Evolutionary conservation across 352 stramenopile species (phyloP).

Genomic region (Phytopythium chamaehyphon): DNA sequence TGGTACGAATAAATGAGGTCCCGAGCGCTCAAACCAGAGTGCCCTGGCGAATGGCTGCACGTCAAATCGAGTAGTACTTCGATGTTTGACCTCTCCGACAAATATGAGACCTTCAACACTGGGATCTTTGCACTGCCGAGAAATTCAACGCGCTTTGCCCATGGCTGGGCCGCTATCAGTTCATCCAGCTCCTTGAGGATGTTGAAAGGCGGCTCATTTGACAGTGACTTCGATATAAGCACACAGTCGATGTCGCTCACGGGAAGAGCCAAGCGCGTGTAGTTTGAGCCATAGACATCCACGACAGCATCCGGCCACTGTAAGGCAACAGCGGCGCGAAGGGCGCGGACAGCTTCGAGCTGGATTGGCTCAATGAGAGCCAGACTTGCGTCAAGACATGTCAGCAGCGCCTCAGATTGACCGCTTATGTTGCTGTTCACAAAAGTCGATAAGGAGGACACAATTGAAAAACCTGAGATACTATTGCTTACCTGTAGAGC

Average conservation of each 20-base stretch:
- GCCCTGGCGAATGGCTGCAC: constrained; percentile 90
- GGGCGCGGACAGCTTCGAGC: constrained; percentile 38
- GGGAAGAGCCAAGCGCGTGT: constrained; percentile 93
- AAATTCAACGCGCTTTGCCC: constrained; percentile 89
- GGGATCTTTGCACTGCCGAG: constrained; percentile 94
- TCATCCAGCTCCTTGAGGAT: constrained; percentile 89
- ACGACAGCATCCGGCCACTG: constrained; percentile 90
- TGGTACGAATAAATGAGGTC: constrained; percentile 90
- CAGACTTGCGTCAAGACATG: constrained; percentile 41
- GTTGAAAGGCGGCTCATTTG: constrained; percentile 67
- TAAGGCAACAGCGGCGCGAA: constrained; percentile 37
- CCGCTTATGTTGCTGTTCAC: constrained; percentile 36
- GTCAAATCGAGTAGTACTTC: constrained; percentile 92
- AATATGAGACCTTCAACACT: constrained; percentile 92
- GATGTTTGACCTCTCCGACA: constrained; percentile 18
- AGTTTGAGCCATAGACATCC: constrained; percentile 96
- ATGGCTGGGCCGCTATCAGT: constrained; percentile 73
- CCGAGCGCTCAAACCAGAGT: constrained; percentile 92
- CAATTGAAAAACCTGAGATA: background rate
- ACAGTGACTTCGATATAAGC: constrained; percentile 80
- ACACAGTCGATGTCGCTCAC: constrained; percentile 97
- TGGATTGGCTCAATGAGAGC: constrained; percentile 33
- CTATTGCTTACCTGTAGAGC: constrained; percentile 15
- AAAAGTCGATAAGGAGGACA: background rate
- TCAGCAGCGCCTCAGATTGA: constrained; percentile 52